Base-by-base conservation (phyloP, 2,329 filamentous ascomycete species). In the Penicillium rolfsii region DNA sequence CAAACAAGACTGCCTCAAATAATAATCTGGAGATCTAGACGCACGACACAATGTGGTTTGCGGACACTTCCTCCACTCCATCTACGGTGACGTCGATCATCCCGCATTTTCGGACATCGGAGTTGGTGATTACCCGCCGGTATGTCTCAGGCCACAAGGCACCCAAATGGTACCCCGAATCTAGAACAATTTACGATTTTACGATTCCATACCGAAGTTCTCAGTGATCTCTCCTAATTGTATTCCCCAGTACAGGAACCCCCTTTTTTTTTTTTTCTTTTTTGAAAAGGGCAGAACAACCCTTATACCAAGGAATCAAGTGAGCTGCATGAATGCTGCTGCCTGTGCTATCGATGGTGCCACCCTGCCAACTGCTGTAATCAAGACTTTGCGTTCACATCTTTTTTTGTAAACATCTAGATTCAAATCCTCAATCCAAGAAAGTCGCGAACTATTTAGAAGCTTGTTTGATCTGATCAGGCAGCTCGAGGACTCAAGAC, bases 71-170 rank as follows among this genome's bases (percentile, higher is more conserved):
- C 40, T 28, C 38, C 22, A 43, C 59, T 46, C 40, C 46, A 53
- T 64, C 59, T 50, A 50, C 48, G 30, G 66, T 69, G 67, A 70
- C 67, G 67, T 70, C 67, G 67, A 70, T 70, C 67, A 70, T 66
- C 66, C 67, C 65, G 65, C 67, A 65, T 66, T 57, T 38, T 46
- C 40, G 61, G 52, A 38, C 12, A 28, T 64, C 61, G 67, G 66
- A 54, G 19, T 9, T 48, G 22, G 36, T 28, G 50, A 62, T 69
- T 35, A 62, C 64, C 66, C 63, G 66, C 49, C 1, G 1, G 7
- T 4, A 30, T 14, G 45, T n/a, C 26, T 66, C 55, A 66, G 64
- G 65, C 64, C 1, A n/a, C n/a, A 57, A 68, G 64, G 65, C 64
- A 62, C 8, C 22, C 30, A 52, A 55, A 5, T 4, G 43, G 1